Evolutionary conservation across 163 green algal species (phyloP).

Genomic region (Picocystis sp.): DNA sequence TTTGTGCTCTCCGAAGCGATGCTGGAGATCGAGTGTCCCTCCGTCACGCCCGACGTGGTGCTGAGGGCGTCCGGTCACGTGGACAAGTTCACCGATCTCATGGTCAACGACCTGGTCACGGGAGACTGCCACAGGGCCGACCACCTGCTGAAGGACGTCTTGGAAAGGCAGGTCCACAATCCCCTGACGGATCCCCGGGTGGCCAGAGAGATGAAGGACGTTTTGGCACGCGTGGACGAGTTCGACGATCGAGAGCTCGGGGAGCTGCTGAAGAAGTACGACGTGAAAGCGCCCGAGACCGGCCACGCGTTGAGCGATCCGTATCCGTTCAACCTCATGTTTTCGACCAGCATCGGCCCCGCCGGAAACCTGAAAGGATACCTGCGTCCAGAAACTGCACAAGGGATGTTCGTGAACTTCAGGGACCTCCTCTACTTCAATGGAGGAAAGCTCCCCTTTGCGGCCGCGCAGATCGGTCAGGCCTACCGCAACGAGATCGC

Average conservation of each 20-base stretch:
- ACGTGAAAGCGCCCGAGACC: conserved; percentile 75
- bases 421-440: conserved; percentile 95
- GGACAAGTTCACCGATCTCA: conserved; percentile 95
- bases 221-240: conserved; percentile 26
- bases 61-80: conserved; percentile 76
- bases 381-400: conserved; percentile 87
- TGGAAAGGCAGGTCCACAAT: conserved; percentile 65
- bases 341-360: conserved; percentile 88
- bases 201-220: conserved; percentile 16
- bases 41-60: conserved; percentile 77
- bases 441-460: conserved; percentile 91
- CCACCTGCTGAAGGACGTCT: conserved; percentile 73
- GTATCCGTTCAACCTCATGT: conserved; percentile 99
- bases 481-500: conserved; percentile 93
- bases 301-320: conserved; percentile 74
- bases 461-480: conserved; percentile 78
- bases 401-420: conserved; percentile 99
- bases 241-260: conserved; percentile 46
- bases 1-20: conserved; percentile 97
- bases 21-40: conserved; percentile 93
- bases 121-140: conserved; percentile 81
- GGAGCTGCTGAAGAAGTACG: conserved; percentile 41
- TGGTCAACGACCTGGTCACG: conserved; percentile 82
- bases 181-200: conserved; percentile 23
- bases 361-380: conserved; percentile 73